Conservation (phyloP, 768 basidiomycete species). For the Calocybe indica region DNA sequence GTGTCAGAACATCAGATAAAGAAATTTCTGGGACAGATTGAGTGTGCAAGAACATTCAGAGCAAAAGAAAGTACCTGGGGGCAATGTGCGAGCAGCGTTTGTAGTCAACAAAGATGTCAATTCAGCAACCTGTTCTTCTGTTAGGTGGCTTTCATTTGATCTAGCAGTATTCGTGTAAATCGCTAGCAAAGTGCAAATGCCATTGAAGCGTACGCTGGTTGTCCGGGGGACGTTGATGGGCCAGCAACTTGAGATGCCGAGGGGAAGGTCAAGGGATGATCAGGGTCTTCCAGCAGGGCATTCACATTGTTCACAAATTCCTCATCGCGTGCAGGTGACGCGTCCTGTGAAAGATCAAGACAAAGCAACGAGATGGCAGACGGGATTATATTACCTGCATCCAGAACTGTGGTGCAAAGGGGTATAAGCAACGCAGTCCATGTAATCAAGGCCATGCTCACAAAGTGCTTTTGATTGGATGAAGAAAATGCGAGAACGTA, state of each 20-base stretch:
- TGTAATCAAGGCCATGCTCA: slow-evolving; percentile 32
- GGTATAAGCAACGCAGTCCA: not conserved
- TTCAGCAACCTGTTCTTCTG: too few relatives aligned
- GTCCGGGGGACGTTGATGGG: too few relatives aligned
- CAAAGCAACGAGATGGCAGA: not conserved
- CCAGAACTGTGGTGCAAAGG: slow-evolving; percentile 58
- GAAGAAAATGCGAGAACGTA: slow-evolving; percentile 91
- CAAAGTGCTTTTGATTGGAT: slow-evolving; percentile 86
- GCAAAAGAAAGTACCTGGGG: not conserved
- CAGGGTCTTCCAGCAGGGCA: slow-evolving; percentile 60
- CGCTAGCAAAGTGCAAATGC: too few relatives aligned
- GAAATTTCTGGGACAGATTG: slow-evolving; percentile 42
- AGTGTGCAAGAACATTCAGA: not conserved
- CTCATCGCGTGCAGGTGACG: slow-evolving; percentile 56
- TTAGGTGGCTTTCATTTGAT: too few relatives aligned
- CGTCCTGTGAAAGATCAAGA: slow-evolving; percentile 41
- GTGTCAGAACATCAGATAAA: slow-evolving; percentile 71
- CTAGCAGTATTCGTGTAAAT: too few relatives aligned
- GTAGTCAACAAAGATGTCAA: too few relatives aligned
- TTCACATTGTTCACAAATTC: slow-evolving; percentile 75
- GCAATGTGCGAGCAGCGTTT: too few relatives aligned
- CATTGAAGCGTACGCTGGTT: too few relatives aligned
- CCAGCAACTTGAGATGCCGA: too few relatives aligned
- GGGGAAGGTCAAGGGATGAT: slow-evolving; percentile 19
- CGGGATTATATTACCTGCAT: slow-evolving; percentile 55